Evolutionary conservation across 1,284 basidiomycete species (phyloP), one percentile per base, ranked within the genome.

Genomic region (Serendipita sp.): DNA sequence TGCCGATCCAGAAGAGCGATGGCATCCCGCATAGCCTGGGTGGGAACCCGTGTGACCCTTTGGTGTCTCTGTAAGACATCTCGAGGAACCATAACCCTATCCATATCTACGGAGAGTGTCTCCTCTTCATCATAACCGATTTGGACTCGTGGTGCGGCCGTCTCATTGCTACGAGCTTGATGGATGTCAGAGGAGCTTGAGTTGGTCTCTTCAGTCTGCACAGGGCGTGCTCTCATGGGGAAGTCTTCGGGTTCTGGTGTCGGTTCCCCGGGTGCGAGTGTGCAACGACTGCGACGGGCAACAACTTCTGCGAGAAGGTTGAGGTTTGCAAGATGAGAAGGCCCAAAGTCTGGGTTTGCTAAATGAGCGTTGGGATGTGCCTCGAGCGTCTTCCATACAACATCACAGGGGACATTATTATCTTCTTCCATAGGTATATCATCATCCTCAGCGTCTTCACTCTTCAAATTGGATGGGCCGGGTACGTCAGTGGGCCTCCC

Each of bases 351-450:
- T n/a, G 53, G 53, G 32, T 58, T 58, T 10, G 17, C 53, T 8
- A 58, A 26, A 35, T 58, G 53, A 10, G 53, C 84, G 67, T 93
- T 93, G 1, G 91, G 91, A 74, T 94, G 91, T 2, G 85, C 84
- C 74, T 93, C 93, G 67, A 94, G 77, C 66, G 85, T 84, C 62
- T 80, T 83, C 91, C 91, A 94, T 3, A 90, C 91, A 65, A 87
- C 82, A 70, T 88, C 85, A 50, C 86, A 88, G 17, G 89, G 82
- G 61, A 94, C 88, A 6, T 82, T 87, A 63, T 85, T 62, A 44
- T 32, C 60, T 32, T 17, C 42, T 12, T 29, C 60, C 17, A 17
- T n/a, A 0, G 6, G 35, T 22, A 61, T 61, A 6, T 45, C 32
- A 32, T 13, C 35, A 55, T 63, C 62, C 32, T 17, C 13, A 13